Conservation (phyloP, 2,329 filamentous ascomycete species). For the Chaetothyriales sp. region DNA sequence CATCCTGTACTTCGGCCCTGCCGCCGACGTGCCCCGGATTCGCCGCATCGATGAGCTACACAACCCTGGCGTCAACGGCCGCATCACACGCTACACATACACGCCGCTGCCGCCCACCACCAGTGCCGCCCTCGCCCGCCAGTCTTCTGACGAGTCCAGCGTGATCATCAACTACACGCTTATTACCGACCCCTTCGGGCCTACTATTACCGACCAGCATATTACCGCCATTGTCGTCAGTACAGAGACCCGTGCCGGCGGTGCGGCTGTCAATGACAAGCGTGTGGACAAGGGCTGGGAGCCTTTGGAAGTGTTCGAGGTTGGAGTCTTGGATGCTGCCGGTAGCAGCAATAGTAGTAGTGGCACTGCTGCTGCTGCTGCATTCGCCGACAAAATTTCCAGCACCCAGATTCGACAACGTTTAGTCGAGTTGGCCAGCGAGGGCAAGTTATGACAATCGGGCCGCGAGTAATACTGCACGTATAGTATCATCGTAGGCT, state of each 20-base stretch:
- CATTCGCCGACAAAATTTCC: conserved; percentile 74
- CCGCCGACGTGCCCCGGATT: conserved; percentile 28
- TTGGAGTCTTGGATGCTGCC: conserved; percentile 59
- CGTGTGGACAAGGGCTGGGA: conserved; percentile 62
- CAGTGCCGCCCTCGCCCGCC: conserved; percentile 27
- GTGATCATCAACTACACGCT: conserved; percentile 64
- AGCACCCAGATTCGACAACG: conserved; percentile 66
- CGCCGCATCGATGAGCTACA: conserved; percentile 18
- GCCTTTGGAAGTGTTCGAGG: conserved; percentile 64
- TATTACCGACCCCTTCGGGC: conserved; percentile 78
- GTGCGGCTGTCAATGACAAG: conserved; percentile 72
- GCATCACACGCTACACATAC: conserved; percentile 22
- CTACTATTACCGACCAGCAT: conserved; percentile 66
- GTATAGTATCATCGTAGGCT: no score
- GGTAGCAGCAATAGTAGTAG: neutral
- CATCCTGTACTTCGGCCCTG: conserved; percentile 43
- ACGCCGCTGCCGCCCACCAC: neutral
- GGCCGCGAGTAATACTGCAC: no score
- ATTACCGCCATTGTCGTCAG: conserved; percentile 76
- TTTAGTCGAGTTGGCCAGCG: conserved; percentile 10
- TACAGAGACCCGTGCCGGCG: conserved; percentile 71
- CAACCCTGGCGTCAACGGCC: conserved; percentile 24
- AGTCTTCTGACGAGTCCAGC: conserved; percentile 30
- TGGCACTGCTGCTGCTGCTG: conserved; percentile 23
- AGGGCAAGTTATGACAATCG: conserved; percentile 16